Conservation (phyloP, 1,139 yeast species). For the Debaryomyces sp. region DNA sequence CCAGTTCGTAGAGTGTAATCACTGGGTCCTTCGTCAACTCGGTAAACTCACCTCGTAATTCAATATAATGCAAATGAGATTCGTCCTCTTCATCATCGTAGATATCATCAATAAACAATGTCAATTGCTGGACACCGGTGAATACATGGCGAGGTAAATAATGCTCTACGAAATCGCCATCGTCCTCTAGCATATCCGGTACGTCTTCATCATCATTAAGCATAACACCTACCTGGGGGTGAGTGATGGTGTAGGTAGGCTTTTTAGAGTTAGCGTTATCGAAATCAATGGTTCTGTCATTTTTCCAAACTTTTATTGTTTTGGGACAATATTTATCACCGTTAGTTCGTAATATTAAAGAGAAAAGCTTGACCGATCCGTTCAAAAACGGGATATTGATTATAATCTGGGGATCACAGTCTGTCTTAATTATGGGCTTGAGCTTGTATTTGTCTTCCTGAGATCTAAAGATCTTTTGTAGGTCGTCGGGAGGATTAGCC, state of each 20-base stretch:
- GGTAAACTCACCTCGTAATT: constrained; percentile 79
- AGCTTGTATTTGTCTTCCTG: constrained; percentile 44
- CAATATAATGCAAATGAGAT: constrained; percentile 67
- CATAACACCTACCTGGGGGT: constrained; percentile 61
- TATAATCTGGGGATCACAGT: constrained; percentile 80
- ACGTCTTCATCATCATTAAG: constrained; percentile 34
- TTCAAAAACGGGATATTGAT: constrained; percentile 73
- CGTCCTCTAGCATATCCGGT: constrained; percentile 35
- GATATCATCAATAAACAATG: constrained; percentile 68
- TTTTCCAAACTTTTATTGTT: constrained; percentile 71
- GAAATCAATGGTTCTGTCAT: constrained; percentile 70
- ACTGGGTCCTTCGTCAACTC: constrained; percentile 68
- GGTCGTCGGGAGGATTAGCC: constrained; percentile 51
- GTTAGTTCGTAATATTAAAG: constrained; percentile 69
- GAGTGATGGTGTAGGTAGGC: constrained; percentile 57
- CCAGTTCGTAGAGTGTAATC: constrained; percentile 79
- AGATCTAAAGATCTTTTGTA: constrained; percentile 53
- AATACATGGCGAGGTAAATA: constrained; percentile 74
- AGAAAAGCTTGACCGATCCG: constrained; percentile 72
- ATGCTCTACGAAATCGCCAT: constrained; percentile 75
- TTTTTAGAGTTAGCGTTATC: constrained; percentile 54
- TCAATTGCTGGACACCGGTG: constrained; percentile 68
- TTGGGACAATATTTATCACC: constrained; percentile 69
- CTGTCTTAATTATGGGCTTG: constrained; percentile 62
- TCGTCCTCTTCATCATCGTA: constrained; percentile 64